Percentiles rank a stretch among this genome's conserved stretches.
Evolutionary conservation across 1,284 basidiomycete genomes (phyloP).

Genomic region (Leucoagaricus sp.): DNA sequence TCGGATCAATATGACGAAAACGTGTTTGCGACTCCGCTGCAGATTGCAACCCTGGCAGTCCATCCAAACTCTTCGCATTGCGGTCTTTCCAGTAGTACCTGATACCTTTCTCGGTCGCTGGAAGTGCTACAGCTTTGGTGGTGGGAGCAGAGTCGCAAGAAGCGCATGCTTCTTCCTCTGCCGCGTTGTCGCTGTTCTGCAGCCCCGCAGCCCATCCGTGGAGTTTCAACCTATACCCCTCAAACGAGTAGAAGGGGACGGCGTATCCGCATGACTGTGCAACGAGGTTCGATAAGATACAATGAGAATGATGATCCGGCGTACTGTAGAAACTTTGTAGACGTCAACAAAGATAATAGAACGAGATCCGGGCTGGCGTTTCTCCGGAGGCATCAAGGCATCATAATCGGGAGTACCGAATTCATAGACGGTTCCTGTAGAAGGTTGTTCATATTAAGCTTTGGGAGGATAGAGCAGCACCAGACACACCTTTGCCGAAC

Average conservation of each 20-base stretch:
- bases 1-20: slow-evolving; percentile 9
- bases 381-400: slow-evolving; percentile 39
- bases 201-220: slow-evolving; percentile 27
- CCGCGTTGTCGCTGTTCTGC: slow-evolving; percentile 28
- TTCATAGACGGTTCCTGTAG: slow-evolving; percentile 48
- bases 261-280: slow-evolving; percentile 54
- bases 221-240: slow-evolving; percentile 43
- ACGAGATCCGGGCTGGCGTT: slow-evolving; percentile 52
- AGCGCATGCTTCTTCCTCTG: background rate
- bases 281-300: background rate
- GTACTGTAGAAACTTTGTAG: slow-evolving; percentile 52
- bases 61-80: slow-evolving; percentile 53
- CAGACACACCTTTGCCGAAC: slow-evolving; percentile 47
- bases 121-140: background rate
- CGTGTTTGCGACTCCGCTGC: slow-evolving; percentile 21
- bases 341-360: slow-evolving; percentile 52
- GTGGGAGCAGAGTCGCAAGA: background rate
- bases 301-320: slow-evolving; percentile 24
- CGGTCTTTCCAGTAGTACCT: slow-evolving; percentile 45
- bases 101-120: slow-evolving; percentile 31
- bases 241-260: slow-evolving; percentile 52
- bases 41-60: slow-evolving; percentile 40
- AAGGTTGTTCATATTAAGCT: background rate
- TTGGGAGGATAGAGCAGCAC: background rate
- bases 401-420: slow-evolving; percentile 55